Evolutionary conservation across 306 rosid species (phyloP).

Genomic region (Citrullus amarus): DNA sequence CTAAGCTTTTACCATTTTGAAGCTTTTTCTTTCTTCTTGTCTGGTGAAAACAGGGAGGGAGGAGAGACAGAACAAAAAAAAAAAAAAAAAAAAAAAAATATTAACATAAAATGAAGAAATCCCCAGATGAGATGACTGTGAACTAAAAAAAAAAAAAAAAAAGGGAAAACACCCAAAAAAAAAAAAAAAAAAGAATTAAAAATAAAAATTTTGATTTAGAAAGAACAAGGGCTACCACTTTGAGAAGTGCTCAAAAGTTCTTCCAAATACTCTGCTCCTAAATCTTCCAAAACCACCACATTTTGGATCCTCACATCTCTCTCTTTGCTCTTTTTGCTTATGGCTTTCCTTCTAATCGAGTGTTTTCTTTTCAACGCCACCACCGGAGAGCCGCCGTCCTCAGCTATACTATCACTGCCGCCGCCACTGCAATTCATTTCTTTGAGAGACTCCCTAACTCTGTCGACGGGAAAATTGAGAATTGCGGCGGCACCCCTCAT

Average conservation of each 20-base stretch:
- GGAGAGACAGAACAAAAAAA: background rate
- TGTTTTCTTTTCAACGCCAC: constrained; percentile 81
- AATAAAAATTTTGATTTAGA: background rate
- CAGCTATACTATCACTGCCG: background rate
- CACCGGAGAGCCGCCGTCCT: constrained; percentile 73
- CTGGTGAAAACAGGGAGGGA: background rate
- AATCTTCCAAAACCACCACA: constrained; percentile 79
- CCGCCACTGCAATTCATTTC: constrained; percentile 33
- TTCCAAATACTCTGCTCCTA: constrained; percentile 86
- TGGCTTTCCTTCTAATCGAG: constrained; percentile 55
- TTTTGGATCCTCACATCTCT: constrained; percentile 35
- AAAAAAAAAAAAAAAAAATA: background rate
- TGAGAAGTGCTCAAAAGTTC: constrained; percentile 52
- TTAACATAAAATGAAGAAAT: background rate
- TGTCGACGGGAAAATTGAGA: constrained; percentile 71
- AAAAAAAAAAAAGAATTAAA: background rate
- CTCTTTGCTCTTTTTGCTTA: constrained; percentile 34
- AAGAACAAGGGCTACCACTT: background rate
- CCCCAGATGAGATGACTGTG: background rate
- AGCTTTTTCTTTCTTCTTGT: background rate
- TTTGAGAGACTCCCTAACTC: constrained; percentile 55
- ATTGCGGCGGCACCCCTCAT: constrained; percentile 73
- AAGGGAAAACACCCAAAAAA: background rate
- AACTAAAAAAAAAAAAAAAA: background rate
- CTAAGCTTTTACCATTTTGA: background rate